phyloP scores from a whole-genome alignment of 805 yeast genomes.

The Candida sanyiensis region DNA sequence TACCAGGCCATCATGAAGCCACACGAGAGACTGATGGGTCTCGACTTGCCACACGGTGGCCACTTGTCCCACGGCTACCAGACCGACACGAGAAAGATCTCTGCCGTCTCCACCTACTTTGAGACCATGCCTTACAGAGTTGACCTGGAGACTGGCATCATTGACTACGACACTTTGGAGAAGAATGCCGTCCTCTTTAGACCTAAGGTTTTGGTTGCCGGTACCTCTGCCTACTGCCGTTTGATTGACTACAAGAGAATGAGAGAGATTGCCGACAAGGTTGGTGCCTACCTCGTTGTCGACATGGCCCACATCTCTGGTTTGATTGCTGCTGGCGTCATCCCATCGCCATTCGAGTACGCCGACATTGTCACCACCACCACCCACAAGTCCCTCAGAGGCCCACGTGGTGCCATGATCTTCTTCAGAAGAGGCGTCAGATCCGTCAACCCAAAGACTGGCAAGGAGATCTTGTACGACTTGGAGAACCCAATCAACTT shows the following conservation, averaged over 20 bases:
- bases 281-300: conserved; percentile 86
- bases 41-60: conserved; percentile 97
- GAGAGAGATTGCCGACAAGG: conserved; percentile 85
- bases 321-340: conserved; percentile 88
- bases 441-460: conserved; percentile 65
- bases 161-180: conserved; percentile 85
- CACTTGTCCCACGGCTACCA: conserved; percentile 97
- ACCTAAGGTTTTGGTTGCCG: conserved; percentile 94
- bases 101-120: conserved; percentile 88
- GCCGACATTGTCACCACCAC: conserved; percentile 97
- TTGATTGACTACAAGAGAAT: conserved; percentile 84
- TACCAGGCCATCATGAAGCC: conserved; percentile 85
- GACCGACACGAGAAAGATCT: conserved; percentile 82
- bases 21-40: conserved; percentile 94
- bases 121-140: conserved; percentile 97
- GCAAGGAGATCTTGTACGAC: conserved; percentile 80
- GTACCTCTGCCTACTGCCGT: conserved; percentile 94
- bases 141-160: conserved; percentile 78
- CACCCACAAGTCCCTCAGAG: conserved; percentile 95
- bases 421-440: conserved; percentile 94
- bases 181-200: conserved; percentile 80
- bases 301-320: conserved; percentile 99
- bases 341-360: conserved; percentile 86
- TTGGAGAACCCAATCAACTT: conserved; percentile 90
- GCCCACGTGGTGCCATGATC: conserved; percentile 98